Base-by-base conservation (phyloP, 306 rosid genomes). In the Quercus variabilis region DNA sequence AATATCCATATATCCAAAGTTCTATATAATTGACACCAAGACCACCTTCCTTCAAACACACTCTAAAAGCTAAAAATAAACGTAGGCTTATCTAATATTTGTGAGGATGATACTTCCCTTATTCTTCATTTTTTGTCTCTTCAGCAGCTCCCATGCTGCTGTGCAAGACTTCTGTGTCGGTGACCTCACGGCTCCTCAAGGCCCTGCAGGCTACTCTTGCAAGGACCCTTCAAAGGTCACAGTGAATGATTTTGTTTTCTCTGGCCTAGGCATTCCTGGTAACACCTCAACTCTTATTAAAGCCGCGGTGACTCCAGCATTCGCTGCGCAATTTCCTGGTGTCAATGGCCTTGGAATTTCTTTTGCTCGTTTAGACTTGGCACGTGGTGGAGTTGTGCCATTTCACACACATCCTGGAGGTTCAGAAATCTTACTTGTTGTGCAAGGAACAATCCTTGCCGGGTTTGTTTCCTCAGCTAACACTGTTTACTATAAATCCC, bases 151-250 rank as follows among this genome's bases (percentile, higher is more conserved):
- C 72, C 62, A 83, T 1, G 97, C 95, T 26, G 82, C 90, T 0
- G 90, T 92, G 7, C 85, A 88, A 55, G 99, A 92, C 84, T 94
- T 94, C 78, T 92, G 99, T 1, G 97, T 94, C 1, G 97, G 90
- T 1, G 97, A 94, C 80, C 80, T 55, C 23, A 19, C 80, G 13
- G 85, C 41, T 1, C 90, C 97, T 0, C 86, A 84, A 6, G 82
- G 87, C 74, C 97, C 97, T 1, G 82, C 92, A 56, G 96, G 97
- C 23, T 94, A 85, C 75, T 75, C 94, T 5, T 94, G 97, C 90
- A 92, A 89, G 87, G 75, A 52, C 58, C 84, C 88, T 0, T 7
- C 81, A 59, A 69, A 77, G 5, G 92, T 95, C 7, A 91, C 90
- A 0, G 96, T 13, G 1, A 74, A 89, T 28, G 92, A 90, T 71